Conservation (phyloP, 768 basidiomycete genomes). For the Lactarius indigo region DNA sequence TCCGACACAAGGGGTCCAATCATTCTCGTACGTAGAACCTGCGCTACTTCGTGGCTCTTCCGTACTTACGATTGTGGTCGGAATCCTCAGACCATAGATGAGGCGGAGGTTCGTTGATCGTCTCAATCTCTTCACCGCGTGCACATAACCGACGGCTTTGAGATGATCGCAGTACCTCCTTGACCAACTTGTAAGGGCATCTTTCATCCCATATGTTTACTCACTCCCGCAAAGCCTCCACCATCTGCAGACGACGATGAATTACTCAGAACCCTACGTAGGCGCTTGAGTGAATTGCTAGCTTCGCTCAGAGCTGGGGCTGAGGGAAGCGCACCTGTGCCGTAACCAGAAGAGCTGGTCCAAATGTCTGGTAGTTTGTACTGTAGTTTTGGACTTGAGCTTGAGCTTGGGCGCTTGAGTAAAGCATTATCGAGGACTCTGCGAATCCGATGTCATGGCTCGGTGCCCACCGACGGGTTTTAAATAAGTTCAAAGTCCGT, state of each 20-base stretch:
- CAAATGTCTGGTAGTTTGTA: background rate
- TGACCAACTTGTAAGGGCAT: slow-evolving; percentile 27
- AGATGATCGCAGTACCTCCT: slow-evolving; percentile 25
- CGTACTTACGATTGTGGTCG: background rate
- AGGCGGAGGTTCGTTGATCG: slow-evolving; percentile 26
- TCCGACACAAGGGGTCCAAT: slow-evolving; percentile 22
- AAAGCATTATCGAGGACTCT: no score
- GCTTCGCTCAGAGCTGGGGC: slow-evolving; percentile 25
- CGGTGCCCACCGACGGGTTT: background rate
- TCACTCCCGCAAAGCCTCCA: slow-evolving; percentile 21
- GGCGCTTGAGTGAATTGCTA: slow-evolving; percentile 25
- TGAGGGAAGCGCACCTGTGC: slow-evolving; percentile 19
- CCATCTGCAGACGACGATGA: slow-evolving; percentile 27
- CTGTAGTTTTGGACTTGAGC: no score
- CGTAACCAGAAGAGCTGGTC: background rate
- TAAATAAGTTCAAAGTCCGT: background rate
- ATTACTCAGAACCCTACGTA: slow-evolving; percentile 25
- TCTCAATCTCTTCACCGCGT: background rate
- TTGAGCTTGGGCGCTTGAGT: no score
- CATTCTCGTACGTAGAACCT: slow-evolving; percentile 18
- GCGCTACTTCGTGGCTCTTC: background rate
- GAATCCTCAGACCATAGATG: slow-evolving; percentile 28
- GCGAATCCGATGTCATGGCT: background rate
- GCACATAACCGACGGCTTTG: background rate
- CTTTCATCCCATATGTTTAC: background rate